Evolutionary conservation across 257 asterid genomes (phyloP).

Genomic region (Nyctanthes arbortristis): DNA sequence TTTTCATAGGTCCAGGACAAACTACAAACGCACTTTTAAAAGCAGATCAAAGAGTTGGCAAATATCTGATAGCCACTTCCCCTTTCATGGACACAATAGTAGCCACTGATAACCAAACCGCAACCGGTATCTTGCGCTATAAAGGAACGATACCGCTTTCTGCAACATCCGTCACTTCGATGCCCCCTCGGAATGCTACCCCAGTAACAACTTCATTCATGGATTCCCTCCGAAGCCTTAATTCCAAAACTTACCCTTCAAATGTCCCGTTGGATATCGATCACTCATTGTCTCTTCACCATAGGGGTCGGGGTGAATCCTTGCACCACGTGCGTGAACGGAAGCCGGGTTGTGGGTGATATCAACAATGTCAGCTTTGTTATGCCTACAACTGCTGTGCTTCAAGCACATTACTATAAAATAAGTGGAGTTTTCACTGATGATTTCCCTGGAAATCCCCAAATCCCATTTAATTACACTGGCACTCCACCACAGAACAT

Average conservation of each 20-base stretch:
- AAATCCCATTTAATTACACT: conserved; percentile 57
- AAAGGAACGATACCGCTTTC: conserved; percentile 30
- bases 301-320: conserved; percentile 70
- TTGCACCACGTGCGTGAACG: conserved; percentile 50
- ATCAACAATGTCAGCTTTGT: conserved; percentile 67
- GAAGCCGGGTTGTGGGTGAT: conserved; percentile 50
- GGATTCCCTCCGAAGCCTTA: conserved; percentile 60
- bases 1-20: conserved; percentile 79
- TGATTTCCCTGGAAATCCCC: conserved; percentile 71
- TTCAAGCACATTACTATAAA: conserved; percentile 64
- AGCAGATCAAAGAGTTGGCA: conserved; percentile 47
- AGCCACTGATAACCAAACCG: conserved; percentile 53
- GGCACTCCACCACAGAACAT: conserved; percentile 56
- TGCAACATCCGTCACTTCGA: conserved; percentile 32
- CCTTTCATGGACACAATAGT: conserved; percentile 77
- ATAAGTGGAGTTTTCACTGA: conserved; percentile 55
- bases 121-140: conserved; percentile 52
- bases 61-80: conserved; percentile 52
- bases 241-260: conserved; percentile 51
- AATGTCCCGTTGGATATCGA: conserved; percentile 47
- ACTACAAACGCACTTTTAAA: conserved; percentile 57
- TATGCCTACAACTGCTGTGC: conserved; percentile 66
- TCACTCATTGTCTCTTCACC: conserved; percentile 53
- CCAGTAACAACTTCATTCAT: conserved; percentile 38
- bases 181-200: conserved; percentile 58